Evolutionary conservation across 2,329 filamentous ascomycete genomes (phyloP).

Genomic region (Colletotrichum cuscutae): DNA sequence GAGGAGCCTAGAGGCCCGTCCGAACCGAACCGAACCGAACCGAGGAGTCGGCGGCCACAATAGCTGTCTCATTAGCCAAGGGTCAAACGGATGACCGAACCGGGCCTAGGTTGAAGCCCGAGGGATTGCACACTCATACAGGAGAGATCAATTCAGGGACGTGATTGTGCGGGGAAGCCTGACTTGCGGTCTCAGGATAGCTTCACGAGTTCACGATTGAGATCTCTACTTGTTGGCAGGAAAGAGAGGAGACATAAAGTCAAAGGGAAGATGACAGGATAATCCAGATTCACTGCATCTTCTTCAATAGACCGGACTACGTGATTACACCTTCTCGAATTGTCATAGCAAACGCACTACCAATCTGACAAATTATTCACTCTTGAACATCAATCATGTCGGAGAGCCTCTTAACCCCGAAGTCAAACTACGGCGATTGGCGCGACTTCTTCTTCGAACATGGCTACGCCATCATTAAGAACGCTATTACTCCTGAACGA

Average conservation of each 20-base stretch:
- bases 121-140: not conserved
- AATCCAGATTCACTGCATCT: not conserved
- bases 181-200: not conserved
- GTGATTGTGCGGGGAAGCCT: not conserved
- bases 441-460: constrained; percentile 53
- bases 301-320: too few species aligned
- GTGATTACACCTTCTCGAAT: too few species aligned
- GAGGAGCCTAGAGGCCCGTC: not conserved
- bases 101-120: not conserved
- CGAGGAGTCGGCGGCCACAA: not conserved
- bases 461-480: constrained; percentile 54
- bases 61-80: not conserved
- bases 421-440: constrained; percentile 41
- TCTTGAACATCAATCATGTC: not conserved
- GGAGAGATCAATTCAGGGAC: not conserved
- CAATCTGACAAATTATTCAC: too few species aligned
- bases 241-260: not conserved
- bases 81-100: not conserved
- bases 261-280: not conserved
- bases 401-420: constrained; percentile 8
- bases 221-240: not conserved
- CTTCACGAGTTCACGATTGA: not conserved
- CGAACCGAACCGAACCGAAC: constrained; percentile 25
- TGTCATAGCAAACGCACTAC: too few species aligned
- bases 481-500: constrained; percentile 47